These are phyloP conservation scores for Pleurotus cornucopiae DNA, from an alignment of 768 basidiomycete species.

Conservation along the genomic window DNA sequence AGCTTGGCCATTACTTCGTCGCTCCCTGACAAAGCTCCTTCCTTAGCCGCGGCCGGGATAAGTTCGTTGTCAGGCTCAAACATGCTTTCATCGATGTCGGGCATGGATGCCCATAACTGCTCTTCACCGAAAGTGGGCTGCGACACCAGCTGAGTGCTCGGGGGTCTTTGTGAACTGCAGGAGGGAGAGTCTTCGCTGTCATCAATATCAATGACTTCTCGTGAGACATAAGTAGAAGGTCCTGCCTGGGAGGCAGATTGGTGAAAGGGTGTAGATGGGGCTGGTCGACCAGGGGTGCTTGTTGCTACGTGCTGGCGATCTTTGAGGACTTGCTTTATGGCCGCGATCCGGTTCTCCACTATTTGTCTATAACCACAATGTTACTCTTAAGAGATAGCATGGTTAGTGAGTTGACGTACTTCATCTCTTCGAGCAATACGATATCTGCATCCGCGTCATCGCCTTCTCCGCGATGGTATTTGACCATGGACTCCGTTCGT, in stretches of 20 bases:
- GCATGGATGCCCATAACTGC: background rate
- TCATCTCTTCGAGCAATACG: conserved; percentile 32
- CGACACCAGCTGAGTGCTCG: background rate
- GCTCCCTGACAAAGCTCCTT: background rate
- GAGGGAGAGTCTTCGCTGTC: background rate
- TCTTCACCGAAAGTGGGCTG: conserved; percentile 5
- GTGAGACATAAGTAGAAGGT: no score
- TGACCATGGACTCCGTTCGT: conserved; percentile 19
- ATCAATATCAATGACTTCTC: background rate
- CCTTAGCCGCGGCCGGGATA: background rate
- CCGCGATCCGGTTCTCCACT: conserved; percentile 31
- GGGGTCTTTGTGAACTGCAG: background rate
- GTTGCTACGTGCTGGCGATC: conserved; percentile 12
- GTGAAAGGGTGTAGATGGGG: background rate
- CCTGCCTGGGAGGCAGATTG: background rate
- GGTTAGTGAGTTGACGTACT: conserved; percentile 23
- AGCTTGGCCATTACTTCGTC: conserved; percentile 54
- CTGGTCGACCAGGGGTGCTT: background rate
- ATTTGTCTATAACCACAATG: conserved; percentile 23
- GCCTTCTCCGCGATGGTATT: conserved; percentile 17
- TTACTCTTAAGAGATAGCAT: conserved; percentile 1
- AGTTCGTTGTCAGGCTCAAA: background rate
- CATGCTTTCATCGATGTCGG: background rate
- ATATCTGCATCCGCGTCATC: conserved; percentile 29
- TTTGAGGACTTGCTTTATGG: conserved; percentile 31